Evolutionary conservation across 2,329 filamentous ascomycete genomes (phyloP).

Genomic region (Aspergillus eucalypticola): DNA sequence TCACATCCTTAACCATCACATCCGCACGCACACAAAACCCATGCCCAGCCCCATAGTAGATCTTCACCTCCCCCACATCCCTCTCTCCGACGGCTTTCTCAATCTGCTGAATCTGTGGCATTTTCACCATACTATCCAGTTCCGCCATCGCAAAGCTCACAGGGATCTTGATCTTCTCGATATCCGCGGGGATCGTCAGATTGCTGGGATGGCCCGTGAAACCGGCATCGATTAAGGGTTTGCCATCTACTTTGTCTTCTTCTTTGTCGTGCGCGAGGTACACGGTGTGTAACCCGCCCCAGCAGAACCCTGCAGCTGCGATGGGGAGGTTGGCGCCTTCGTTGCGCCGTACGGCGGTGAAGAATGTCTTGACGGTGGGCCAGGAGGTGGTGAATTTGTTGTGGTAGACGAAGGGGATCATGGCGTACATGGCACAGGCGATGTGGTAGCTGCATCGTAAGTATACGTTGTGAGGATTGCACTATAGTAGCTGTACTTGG

Average conservation of each 20-base stretch:
- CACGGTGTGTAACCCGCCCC: constrained; percentile 60
- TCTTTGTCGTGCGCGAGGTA: constrained; percentile 47
- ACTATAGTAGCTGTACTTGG: too few species aligned
- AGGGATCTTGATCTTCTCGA: constrained; percentile 32
- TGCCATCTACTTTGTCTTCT: constrained; percentile 17
- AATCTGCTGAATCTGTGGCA: constrained; percentile 23
- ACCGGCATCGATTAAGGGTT: constrained; percentile 51
- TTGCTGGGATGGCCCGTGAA: constrained; percentile 58
- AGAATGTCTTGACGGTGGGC: constrained; percentile 42
- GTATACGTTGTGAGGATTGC: too few species aligned
- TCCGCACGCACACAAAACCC: constrained; percentile 33
- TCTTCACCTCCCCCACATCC: constrained; percentile 22
- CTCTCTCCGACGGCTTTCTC: constrained; percentile 22
- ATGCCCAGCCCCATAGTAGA: constrained; percentile 30
- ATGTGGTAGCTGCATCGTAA: constrained; percentile 14
- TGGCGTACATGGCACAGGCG: constrained; percentile 6
- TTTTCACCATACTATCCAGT: constrained; percentile 22
- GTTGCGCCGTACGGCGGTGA: constrained; percentile 37
- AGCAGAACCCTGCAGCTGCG: constrained; percentile 63
- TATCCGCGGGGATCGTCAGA: constrained; percentile 51
- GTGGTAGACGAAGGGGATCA: constrained; percentile 27
- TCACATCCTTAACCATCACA: constrained; percentile 21
- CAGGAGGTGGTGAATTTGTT: constrained; percentile 29
- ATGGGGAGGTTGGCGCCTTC: constrained; percentile 43
- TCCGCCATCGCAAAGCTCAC: constrained; percentile 28